These are phyloP conservation scores for Pestalotiopsis sp. DNA, from an alignment of 2,329 filamentous ascomycete genomes.

Conservation along the genomic window DNA sequence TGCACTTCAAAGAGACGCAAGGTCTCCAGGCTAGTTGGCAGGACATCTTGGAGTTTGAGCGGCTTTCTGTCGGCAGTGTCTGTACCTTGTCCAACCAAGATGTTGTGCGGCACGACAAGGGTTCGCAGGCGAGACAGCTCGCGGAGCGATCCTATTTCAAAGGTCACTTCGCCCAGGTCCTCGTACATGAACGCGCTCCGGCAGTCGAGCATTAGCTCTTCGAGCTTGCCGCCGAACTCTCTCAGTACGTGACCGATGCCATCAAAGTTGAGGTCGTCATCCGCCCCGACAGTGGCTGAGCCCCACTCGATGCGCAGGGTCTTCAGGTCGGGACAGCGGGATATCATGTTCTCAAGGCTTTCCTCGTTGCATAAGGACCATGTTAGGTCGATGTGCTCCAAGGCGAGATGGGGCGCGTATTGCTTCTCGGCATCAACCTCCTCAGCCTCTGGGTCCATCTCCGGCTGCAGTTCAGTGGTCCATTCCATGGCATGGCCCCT, in stretches of 20 bases:
- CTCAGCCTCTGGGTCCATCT: neutral
- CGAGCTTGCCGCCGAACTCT: neutral
- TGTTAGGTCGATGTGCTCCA: neutral
- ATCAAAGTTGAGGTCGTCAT: neutral
- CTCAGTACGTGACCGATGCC: neutral
- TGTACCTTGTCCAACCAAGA: neutral
- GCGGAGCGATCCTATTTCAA: neutral
- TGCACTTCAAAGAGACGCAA: neutral
- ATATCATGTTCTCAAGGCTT: neutral
- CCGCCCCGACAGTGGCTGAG: neutral
- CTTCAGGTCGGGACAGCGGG: neutral
- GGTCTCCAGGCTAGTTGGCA: neutral
- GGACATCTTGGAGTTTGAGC: neutral
- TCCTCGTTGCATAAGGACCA: neutral
- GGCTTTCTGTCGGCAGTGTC: neutral
- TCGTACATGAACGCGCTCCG: neutral
- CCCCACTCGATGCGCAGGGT: neutral
- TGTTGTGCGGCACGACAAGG: neutral
- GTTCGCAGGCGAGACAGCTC: neutral
- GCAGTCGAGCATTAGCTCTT: neutral
- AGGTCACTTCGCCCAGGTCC: neutral
- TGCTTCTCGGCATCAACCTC: neutral
- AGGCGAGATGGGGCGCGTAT: neutral
- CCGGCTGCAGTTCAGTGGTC: neutral
- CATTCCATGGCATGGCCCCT: neutral